Evolutionary conservation across 1,139 yeast genomes (phyloP).

Genomic region (Saccharomyces hybrid): DNA sequence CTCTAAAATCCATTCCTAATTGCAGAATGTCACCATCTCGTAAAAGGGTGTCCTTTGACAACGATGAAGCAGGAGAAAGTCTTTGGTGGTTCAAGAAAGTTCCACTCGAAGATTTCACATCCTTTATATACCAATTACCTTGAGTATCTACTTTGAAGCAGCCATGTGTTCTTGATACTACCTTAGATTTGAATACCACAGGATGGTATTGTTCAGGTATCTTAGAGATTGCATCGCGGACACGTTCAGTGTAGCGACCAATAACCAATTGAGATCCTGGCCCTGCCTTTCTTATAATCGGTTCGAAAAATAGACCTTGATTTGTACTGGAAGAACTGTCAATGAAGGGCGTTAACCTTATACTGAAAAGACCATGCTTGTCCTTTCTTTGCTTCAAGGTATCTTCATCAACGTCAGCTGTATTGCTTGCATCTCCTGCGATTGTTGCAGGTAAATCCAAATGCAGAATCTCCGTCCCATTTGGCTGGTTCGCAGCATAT

Average conservation of each 20-base stretch:
- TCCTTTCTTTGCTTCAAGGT: constrained; percentile 34
- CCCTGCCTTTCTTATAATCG: constrained; percentile 68
- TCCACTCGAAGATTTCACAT: constrained; percentile 85
- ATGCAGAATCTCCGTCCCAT: constrained; percentile 20
- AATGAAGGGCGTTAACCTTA: constrained; percentile 77
- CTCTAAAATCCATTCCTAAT: constrained; percentile 91
- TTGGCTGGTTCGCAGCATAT: constrained; percentile 28
- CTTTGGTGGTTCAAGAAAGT: constrained; percentile 85
- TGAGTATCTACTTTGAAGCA: constrained; percentile 60
- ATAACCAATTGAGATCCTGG: constrained; percentile 58
- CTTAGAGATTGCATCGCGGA: constrained; percentile 65
- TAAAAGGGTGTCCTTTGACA: constrained; percentile 55
- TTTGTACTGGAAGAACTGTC: constrained; percentile 67
- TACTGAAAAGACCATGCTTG: constrained; percentile 58
- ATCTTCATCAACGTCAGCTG: constrained; percentile 13
- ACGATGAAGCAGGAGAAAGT: constrained; percentile 68
- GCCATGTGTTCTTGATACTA: constrained; percentile 89
- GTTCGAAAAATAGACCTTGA: constrained; percentile 75
- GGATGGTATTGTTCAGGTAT: constrained; percentile 70
- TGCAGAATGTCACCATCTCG: constrained; percentile 83
- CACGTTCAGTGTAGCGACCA: constrained; percentile 82
- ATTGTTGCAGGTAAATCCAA: constrained; percentile 14
- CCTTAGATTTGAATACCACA: constrained; percentile 85
- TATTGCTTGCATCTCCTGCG: not conserved
- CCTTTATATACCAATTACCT: constrained; percentile 83